A percentile compares a stretch with the other conserved stretches of the same genome.
These are phyloP conservation scores for Apiotrichum domesticum DNA, from an alignment of 1,284 basidiomycete genomes.

Conservation along the genomic window DNA sequence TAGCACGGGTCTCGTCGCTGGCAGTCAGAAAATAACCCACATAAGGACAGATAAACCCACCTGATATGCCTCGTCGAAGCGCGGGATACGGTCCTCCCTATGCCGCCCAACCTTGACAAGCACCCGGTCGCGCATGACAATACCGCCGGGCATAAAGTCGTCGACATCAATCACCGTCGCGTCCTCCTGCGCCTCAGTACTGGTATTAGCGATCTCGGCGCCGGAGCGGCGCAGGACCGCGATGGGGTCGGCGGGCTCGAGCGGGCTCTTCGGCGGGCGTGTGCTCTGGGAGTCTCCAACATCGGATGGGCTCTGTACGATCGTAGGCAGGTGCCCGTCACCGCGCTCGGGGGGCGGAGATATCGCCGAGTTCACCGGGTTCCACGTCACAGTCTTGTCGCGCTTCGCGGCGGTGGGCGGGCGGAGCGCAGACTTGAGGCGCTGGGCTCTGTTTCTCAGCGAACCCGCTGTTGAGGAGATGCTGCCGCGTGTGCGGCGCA, in stretches of 20 bases:
- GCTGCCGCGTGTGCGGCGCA: not conserved
- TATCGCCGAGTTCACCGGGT: not conserved
- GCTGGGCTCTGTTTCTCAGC: not conserved
- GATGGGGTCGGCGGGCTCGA: slow-evolving; percentile 30
- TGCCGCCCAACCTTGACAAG: slow-evolving; percentile 42
- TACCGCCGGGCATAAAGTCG: slow-evolving; percentile 23
- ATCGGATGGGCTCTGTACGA: slow-evolving; percentile 6
- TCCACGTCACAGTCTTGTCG: not conserved
- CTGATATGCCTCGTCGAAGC: slow-evolving; percentile 35
- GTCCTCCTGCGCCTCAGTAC: slow-evolving; percentile 31
- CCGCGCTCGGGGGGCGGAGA: not conserved
- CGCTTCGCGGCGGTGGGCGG: not conserved
- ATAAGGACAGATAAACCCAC: slow-evolving; percentile 12
- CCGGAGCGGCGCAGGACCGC: slow-evolving; percentile 38
- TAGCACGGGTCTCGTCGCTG: slow-evolving; percentile 38
- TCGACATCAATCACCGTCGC: slow-evolving; percentile 19
- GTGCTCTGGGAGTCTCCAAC: not conserved
- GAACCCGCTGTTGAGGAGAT: not conserved
- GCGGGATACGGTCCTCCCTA: slow-evolving; percentile 22
- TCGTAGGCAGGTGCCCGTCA: slow-evolving; percentile 18
- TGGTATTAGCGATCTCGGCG: slow-evolving; percentile 33
- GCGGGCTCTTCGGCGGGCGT: too few species aligned
- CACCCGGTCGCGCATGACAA: slow-evolving; percentile 43
- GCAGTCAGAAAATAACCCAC: not conserved
- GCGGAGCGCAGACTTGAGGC: slow-evolving; percentile 12